Percentiles rank a stretch among this genome's conserved stretches.
Evolutionary conservation across 2,329 filamentous ascomycete genomes (phyloP).

Genomic region (Colletotrichum godetiae): DNA sequence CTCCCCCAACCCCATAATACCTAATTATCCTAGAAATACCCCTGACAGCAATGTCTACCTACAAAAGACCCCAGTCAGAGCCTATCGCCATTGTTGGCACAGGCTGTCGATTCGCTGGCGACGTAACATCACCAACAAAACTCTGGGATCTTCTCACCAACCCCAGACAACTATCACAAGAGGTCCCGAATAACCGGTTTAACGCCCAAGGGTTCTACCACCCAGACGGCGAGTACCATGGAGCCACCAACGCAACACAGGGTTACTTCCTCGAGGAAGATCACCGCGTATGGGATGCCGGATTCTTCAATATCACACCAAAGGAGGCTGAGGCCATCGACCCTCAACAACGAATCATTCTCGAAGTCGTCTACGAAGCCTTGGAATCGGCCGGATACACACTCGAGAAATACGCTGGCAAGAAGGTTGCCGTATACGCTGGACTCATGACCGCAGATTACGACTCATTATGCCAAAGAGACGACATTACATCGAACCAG

Average conservation of each 20-base stretch:
- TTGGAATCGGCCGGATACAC: constrained; percentile 42
- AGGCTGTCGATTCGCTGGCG: constrained; percentile 53
- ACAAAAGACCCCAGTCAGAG: constrained; percentile 38
- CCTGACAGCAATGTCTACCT: constrained; percentile 34
- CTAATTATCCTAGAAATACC: constrained; percentile 31
- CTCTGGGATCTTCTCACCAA: constrained; percentile 51
- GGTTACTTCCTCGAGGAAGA: constrained; percentile 40
- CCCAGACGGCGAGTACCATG: constrained; percentile 38
- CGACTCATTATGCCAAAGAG: constrained; percentile 40
- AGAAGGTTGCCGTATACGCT: constrained; percentile 38
- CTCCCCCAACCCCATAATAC: constrained; percentile 9
- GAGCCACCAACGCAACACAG: constrained; percentile 30
- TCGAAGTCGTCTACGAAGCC: constrained; percentile 50
- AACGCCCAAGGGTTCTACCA: constrained; percentile 41
- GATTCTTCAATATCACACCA: constrained; percentile 52
- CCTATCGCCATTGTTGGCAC: constrained; percentile 55
- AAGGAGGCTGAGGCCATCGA: constrained; percentile 46
- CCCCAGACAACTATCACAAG: constrained; percentile 38
- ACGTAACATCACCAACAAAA: constrained; percentile 45
- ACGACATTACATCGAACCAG: constrained; percentile 41
- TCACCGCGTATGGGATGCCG: constrained; percentile 48
- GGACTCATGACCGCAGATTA: constrained; percentile 44
- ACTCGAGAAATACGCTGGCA: constrained; percentile 27
- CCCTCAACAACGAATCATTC: constrained; percentile 45
- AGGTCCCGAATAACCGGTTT: constrained; percentile 40